phyloP scores from a whole-genome alignment of 495 filamentous ascomycete species.

The Extremus antarcticus region DNA sequence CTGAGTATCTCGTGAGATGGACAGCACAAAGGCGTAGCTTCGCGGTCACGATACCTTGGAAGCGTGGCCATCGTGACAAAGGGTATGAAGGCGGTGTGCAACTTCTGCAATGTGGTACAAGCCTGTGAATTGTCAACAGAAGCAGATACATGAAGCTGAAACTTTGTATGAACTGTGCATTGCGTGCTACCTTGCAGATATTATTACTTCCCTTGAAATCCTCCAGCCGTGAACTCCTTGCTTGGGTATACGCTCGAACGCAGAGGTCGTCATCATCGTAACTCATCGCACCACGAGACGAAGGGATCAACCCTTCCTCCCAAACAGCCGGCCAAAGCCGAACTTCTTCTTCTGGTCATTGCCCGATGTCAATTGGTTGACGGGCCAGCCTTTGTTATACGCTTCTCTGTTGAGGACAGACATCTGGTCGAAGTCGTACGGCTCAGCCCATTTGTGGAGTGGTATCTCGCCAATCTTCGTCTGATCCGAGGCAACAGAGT shows the following conservation, averaged over 20 bases:
- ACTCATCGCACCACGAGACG: background rate
- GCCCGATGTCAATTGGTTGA: background rate
- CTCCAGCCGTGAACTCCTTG: background rate
- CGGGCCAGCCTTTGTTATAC: constrained; percentile 17
- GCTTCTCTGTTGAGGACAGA: constrained; percentile 26
- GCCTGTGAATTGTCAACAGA: too few species aligned
- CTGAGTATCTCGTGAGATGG: too few species aligned
- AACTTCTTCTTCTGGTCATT: background rate
- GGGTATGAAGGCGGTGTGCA: too few species aligned
- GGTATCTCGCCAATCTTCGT: constrained; percentile 36
- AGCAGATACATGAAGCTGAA: too few species aligned
- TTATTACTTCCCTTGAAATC: too few species aligned
- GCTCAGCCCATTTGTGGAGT: constrained; percentile 27
- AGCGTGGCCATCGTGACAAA: too few species aligned
- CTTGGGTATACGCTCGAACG: background rate
- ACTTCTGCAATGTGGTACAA: too few species aligned
- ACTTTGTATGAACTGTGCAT: too few species aligned
- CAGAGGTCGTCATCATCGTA: background rate
- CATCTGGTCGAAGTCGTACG: constrained; percentile 17
- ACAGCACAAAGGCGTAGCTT: too few species aligned
- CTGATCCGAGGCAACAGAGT: constrained; percentile 30
- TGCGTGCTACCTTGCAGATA: too few species aligned
- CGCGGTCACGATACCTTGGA: too few species aligned
- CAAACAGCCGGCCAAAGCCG: background rate
- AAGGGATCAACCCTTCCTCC: background rate